Conservation (phyloP, 2,329 filamentous ascomycete species). For the Aspergillus sp. region DNA sequence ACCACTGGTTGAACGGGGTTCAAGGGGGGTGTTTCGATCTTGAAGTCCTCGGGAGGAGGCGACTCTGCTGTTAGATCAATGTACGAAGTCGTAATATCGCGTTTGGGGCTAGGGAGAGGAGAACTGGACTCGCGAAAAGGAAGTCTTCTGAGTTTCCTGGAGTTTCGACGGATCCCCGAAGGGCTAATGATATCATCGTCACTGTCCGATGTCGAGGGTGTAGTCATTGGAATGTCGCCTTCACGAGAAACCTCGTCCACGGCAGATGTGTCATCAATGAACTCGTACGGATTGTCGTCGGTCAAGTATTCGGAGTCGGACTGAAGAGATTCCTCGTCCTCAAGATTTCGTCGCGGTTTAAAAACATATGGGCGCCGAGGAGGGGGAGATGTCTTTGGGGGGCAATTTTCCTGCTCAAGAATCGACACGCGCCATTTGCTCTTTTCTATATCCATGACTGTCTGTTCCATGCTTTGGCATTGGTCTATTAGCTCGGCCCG, state of each 20-base stretch:
- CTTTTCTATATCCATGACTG: slow-evolving; percentile 57
- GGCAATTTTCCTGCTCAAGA: slow-evolving; percentile 36
- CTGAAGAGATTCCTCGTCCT: slow-evolving; percentile 36
- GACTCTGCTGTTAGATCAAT: slow-evolving; percentile 37
- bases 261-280: slow-evolving; percentile 30
- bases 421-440: slow-evolving; percentile 47
- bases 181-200: slow-evolving; percentile 26
- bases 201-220: slow-evolving; percentile 17
- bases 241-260: background rate
- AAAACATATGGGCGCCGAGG: slow-evolving; percentile 11
- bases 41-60: slow-evolving; percentile 19
- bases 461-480: slow-evolving; percentile 62
- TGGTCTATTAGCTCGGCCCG: slow-evolving; percentile 55
- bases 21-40: slow-evolving; percentile 37
- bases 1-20: slow-evolving; percentile 24
- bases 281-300: slow-evolving; percentile 25
- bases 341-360: slow-evolving; percentile 1
- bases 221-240: slow-evolving; percentile 1
- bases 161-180: slow-evolving; percentile 17
- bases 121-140: slow-evolving; percentile 16
- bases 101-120: slow-evolving; percentile 4
- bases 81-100: slow-evolving; percentile 13
- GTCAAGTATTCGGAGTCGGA: slow-evolving; percentile 26
- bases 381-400: slow-evolving; percentile 22
- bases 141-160: slow-evolving; percentile 2